Base-by-base conservation (phyloP, 2,329 filamentous ascomycete species). In the Scytalidium lignicola region DNA sequence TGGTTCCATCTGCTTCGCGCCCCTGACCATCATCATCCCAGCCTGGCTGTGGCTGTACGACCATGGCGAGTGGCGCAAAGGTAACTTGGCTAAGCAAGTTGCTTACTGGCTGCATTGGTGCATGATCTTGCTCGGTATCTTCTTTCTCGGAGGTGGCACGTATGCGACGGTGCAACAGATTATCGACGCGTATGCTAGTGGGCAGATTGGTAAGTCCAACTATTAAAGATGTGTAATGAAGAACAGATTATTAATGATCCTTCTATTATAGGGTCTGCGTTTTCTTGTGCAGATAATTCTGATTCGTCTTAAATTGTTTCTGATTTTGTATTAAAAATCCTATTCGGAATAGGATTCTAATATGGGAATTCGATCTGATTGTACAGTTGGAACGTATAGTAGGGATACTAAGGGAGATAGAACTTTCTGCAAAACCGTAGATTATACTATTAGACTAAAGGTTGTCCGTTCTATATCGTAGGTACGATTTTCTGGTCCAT, bases 1-100 rank as follows among this genome's bases (percentile, higher is more conserved):
- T 2, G 75, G 74, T 1, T 69, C 67, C 26, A 50, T 79, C 12
- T 74, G 71, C 39, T 78, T 76, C 52, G 73, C 74, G 23, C 75
- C 74, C 0, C 51, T 79, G 44, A 70, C 70, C 1, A 64, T 78
- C 9, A 64, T 64, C 1, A 55, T 77, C 6, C 74, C 74, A 0
- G 74, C 68, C 0, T 74, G 66, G 65, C 51, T 78, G 2, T 79
- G 75, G 75, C 55, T 78, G 3, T 70, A 74, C 53, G 74, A 75
- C 45, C 70, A 76, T 51, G 54, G 57, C 9, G 49, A 66, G 15
- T 73, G 71, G 57, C 59, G 62, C 51, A 66, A 56, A 32, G 72
- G 71, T 0, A 62, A 46, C 1, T 6, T 59, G 1, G 45, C 54
- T 47, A 64, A 58, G 58, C 56, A 64, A 52, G 47, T 52, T 2